Evolutionary conservation across 805 yeast genomes (phyloP).

Genomic region (Metschnikowia hibisci): DNA sequence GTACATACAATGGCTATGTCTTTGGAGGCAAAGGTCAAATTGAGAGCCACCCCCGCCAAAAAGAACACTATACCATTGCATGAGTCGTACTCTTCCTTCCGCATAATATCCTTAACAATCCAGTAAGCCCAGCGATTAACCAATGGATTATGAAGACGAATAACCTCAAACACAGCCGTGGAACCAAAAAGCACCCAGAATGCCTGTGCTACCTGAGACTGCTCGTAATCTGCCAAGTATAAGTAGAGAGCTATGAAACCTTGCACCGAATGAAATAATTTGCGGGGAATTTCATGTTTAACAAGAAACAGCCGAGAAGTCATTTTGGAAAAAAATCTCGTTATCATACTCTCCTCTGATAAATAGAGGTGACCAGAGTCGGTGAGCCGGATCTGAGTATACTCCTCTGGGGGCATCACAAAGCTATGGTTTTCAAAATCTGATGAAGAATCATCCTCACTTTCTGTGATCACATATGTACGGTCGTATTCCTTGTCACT

Average conservation of each 20-base stretch:
- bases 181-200: conserved; percentile 51
- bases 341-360: background rate
- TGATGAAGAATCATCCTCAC: conserved; percentile 2
- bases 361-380: conserved; percentile 4
- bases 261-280: conserved; percentile 81
- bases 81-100: conserved; percentile 68
- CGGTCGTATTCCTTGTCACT: conserved; percentile 35
- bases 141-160: conserved; percentile 58
- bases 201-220: conserved; percentile 55
- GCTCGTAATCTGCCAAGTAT: conserved; percentile 59
- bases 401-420: background rate
- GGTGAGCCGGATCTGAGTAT: conserved; percentile 1
- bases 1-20: conserved; percentile 78
- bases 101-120: conserved; percentile 74
- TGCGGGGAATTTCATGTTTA: conserved; percentile 87
- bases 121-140: conserved; percentile 67
- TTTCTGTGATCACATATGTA: conserved; percentile 25
- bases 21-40: conserved; percentile 67
- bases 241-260: conserved; percentile 77
- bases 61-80: conserved; percentile 90
- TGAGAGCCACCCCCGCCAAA: conserved; percentile 69
- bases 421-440: background rate
- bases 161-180: conserved; percentile 59
- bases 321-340: conserved; percentile 3
- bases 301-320: conserved; percentile 41